Evolutionary conservation across 2,329 filamentous ascomycete genomes (phyloP).

Genomic region (Trichophyton simii): DNA sequence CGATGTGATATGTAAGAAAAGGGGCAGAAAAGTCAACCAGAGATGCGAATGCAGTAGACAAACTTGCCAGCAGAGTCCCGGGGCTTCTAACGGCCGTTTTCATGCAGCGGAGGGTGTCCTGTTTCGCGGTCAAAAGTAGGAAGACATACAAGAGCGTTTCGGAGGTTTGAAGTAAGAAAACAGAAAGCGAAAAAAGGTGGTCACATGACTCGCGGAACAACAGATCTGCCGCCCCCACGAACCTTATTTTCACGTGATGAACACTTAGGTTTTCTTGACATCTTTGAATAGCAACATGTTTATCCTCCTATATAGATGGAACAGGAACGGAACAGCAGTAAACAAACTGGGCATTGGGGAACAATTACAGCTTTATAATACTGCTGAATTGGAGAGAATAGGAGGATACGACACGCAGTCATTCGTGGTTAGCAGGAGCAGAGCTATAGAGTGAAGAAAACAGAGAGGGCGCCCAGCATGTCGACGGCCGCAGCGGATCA

Average conservation of each 20-base stretch:
- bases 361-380: not conserved
- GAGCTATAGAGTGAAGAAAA: too few species aligned
- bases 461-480: not conserved
- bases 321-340: too few species aligned
- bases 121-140: not conserved
- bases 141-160: not conserved
- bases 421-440: too few species aligned
- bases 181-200: not conserved
- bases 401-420: too few species aligned
- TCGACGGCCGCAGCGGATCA: slow-evolving; percentile 16
- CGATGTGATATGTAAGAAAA: not conserved
- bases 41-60: not conserved
- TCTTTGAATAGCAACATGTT: not conserved
- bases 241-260: not conserved
- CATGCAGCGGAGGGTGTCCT: not conserved
- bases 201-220: not conserved
- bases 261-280: not conserved
- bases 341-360: not conserved
- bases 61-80: not conserved
- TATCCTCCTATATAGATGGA: too few species aligned
- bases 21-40: not conserved
- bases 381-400: too few species aligned
- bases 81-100: not conserved
- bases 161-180: not conserved
- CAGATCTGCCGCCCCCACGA: not conserved